These are phyloP conservation scores for Spiraea crenata DNA, from an alignment of 331 rosid genomes.

Conservation along the genomic window DNA sequence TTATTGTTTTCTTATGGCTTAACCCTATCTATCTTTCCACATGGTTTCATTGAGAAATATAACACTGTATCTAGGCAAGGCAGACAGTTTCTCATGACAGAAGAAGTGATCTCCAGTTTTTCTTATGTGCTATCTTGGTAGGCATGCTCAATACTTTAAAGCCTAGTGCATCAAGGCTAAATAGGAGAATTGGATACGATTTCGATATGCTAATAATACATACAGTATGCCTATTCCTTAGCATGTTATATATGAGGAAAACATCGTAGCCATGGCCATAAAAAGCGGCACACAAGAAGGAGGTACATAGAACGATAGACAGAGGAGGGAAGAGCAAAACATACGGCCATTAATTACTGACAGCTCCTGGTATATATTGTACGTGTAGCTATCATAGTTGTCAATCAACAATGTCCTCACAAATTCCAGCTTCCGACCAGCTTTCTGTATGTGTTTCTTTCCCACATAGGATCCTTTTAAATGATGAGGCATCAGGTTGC, in stretches of 20 bases:
- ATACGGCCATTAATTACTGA: conserved; percentile 84
- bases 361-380: conserved; percentile 92
- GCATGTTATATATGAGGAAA: not conserved
- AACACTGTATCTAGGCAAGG: not conserved
- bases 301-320: not conserved
- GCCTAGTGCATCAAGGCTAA: not conserved
- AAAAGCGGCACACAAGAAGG: not conserved
- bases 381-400: conserved; percentile 97
- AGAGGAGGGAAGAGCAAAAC: conserved; percentile 30
- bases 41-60: not conserved
- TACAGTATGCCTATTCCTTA: not conserved
- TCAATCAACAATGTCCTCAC: conserved; percentile 93
- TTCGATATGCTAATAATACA: not conserved
- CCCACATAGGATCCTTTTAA: conserved; percentile 50
- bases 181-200: not conserved
- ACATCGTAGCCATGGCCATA: not conserved
- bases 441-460: conserved; percentile 34
- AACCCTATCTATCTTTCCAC: not conserved
- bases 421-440: conserved; percentile 45
- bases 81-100: not conserved
- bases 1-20: not conserved
- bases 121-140: not conserved
- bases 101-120: not conserved
- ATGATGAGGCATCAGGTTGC: conserved; percentile 48
- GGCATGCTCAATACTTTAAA: not conserved